A percentile compares a stretch with the other conserved stretches of the same genome.
Conservation (phyloP, 805 yeast species). For the Kurtzmaniella cleridarum region DNA sequence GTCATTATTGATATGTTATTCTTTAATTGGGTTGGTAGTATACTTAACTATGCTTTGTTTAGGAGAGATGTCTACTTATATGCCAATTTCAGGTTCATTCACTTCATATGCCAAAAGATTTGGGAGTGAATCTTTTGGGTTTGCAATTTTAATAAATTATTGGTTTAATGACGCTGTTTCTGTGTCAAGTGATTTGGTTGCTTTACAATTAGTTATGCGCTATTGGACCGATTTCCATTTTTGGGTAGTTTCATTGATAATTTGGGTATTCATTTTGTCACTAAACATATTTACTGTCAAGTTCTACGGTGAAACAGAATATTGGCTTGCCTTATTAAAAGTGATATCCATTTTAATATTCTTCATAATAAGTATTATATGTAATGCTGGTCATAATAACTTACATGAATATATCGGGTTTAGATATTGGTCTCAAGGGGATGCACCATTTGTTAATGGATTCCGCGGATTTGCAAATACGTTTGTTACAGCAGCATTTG, state of each 20-base stretch:
- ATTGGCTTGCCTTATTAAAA: constrained; percentile 32
- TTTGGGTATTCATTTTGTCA: constrained; percentile 46
- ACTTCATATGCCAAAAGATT: constrained; percentile 45
- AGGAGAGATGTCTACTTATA: constrained; percentile 53
- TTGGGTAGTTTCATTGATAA: constrained; percentile 48
- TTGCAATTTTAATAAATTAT: constrained; percentile 45
- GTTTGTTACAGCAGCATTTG: constrained; percentile 49
- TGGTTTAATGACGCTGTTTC: constrained; percentile 49
- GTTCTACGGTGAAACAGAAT: constrained; percentile 39
- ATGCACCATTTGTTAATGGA: constrained; percentile 49
- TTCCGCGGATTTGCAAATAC: constrained; percentile 47
- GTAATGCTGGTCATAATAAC: constrained; percentile 54
- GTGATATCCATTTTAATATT: constrained; percentile 52
- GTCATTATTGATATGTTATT: constrained; percentile 27
- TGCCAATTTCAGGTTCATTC: constrained; percentile 53
- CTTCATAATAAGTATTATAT: constrained; percentile 50
- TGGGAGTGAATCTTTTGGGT: constrained; percentile 48
- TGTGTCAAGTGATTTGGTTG: constrained; percentile 45
- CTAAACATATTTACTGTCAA: constrained; percentile 36
- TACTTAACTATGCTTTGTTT: constrained; percentile 48
- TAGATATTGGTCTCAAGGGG: constrained; percentile 42
- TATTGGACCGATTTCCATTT: constrained; percentile 47
- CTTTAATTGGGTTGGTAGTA: constrained; percentile 38
- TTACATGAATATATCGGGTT: constrained; percentile 36
- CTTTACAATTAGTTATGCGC: constrained; percentile 39